These are phyloP conservation scores for Oidiodendron maius DNA, from an alignment of 495 filamentous ascomycete genomes.

Conservation along the genomic window DNA sequence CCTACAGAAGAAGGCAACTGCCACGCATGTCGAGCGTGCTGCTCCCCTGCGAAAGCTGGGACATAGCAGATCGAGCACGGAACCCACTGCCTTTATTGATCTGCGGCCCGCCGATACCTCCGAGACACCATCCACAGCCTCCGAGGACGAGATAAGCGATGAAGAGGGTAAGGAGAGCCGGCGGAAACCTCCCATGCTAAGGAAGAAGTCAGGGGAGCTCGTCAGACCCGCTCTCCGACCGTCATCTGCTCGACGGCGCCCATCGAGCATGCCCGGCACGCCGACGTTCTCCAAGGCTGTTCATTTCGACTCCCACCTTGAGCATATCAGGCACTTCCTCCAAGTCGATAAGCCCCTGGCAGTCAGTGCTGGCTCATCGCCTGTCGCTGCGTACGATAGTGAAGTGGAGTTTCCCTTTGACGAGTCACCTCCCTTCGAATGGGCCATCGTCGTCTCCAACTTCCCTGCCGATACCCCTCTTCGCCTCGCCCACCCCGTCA, in stretches of 20 bases:
- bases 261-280: constrained; percentile 95
- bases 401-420: constrained; percentile 86
- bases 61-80: constrained; percentile 82
- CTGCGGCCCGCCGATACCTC: constrained; percentile 38
- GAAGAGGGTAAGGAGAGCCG: constrained; percentile 46
- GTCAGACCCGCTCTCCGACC: constrained; percentile 87
- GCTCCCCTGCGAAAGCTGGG: constrained; percentile 40
- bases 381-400: constrained; percentile 76
- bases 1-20: constrained; percentile 19
- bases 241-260: constrained; percentile 62
- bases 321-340: constrained; percentile 92
- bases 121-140: constrained; percentile 49
- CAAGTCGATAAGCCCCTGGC: constrained; percentile 90
- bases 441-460: constrained; percentile 80
- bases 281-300: constrained; percentile 92
- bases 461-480: constrained; percentile 67
- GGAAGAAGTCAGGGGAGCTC: constrained; percentile 97
- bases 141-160: constrained; percentile 54
- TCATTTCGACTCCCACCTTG: constrained; percentile 90
- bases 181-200: constrained; percentile 76
- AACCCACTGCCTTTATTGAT: constrained; percentile 51
- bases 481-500: constrained; percentile 57
- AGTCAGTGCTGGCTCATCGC: constrained; percentile 92
- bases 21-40: constrained; percentile 8
- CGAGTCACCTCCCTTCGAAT: constrained; percentile 62